Evolutionary conservation across 192 early-diverging fungal genomes (phyloP).

Genomic region (Chytriomyces hyalinus): DNA sequence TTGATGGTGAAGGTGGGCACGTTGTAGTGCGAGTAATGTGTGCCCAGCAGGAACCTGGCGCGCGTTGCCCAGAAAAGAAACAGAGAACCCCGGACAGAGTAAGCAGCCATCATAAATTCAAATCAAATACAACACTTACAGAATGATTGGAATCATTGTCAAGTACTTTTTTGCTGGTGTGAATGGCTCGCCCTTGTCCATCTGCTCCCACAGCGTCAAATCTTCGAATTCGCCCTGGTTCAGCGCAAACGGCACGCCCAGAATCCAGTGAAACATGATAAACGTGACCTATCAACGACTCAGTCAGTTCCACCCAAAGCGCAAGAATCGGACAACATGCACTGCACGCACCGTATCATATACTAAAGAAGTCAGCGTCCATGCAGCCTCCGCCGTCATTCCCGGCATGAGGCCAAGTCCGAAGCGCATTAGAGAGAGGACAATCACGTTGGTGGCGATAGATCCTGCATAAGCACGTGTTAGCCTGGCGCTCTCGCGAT

Average conservation of each 20-base stretch:
- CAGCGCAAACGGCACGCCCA: conserved; percentile 93
- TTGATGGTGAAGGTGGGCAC: conserved; percentile 89
- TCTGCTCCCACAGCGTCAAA: conserved; percentile 98
- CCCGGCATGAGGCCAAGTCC: conserved; percentile 86
- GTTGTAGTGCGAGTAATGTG: conserved; percentile 97
- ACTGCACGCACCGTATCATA: conserved; percentile 80
- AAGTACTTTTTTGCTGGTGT: conserved; percentile 98
- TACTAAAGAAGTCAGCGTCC: conserved; percentile 93
- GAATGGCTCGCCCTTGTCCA: conserved; percentile 96
- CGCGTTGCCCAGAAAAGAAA: not conserved
- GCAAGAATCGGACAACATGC: not conserved
- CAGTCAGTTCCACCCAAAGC: not conserved
- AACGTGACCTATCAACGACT: conserved; percentile 72
- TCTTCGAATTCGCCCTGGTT: conserved; percentile 93
- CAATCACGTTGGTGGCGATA: conserved; percentile 85
- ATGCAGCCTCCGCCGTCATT: conserved; percentile 88
- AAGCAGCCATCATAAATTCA: conserved; percentile 5
- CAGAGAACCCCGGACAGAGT: not conserved
- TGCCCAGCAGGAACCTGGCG: conserved; percentile 85
- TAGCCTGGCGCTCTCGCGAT: not conserved
- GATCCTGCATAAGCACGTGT: conserved; percentile 66
- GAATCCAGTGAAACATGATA: conserved; percentile 97
- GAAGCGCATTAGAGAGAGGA: conserved; percentile 80
- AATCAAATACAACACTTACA: conserved; percentile 68
- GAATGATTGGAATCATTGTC: conserved; percentile 87